phyloP scores from a whole-genome alignment of 345 rosid species.

The Heritiera littoralis region DNA sequence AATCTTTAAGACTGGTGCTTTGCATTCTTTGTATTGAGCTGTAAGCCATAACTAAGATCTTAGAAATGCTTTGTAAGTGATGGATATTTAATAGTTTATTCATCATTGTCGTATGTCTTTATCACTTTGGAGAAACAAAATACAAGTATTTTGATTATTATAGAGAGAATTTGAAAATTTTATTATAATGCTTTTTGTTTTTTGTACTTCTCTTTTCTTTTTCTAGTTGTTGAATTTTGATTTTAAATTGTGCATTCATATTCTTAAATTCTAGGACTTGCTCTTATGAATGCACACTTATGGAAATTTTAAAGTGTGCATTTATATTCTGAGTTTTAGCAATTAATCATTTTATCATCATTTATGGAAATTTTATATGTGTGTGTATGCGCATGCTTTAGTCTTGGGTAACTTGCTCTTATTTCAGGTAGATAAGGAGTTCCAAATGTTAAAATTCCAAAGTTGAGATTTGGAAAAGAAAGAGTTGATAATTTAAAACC shows the following conservation, averaged over 20 bases:
- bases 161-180: neutral
- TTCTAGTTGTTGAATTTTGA: neutral
- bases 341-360: neutral
- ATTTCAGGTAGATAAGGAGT: constrained; percentile 31
- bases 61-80: too few relatives aligned
- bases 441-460: constrained; percentile 4
- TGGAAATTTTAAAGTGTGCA: too few relatives aligned
- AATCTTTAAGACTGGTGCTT: neutral
- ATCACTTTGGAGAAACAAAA: neutral
- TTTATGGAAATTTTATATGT: neutral
- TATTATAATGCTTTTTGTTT: neutral
- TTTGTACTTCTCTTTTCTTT: neutral
- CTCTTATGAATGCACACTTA: too few relatives aligned
- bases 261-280: neutral
- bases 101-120: neutral
- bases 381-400: neutral
- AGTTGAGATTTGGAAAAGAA: neutral
- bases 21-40: neutral
- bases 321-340: neutral
- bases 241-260: constrained; percentile 2
- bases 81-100: neutral
- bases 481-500: neutral
- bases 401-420: neutral
- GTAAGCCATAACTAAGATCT: neutral
- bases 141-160: neutral